Evolutionary conservation across 495 filamentous ascomycete genomes (phyloP).

Genomic region (Ascodesmis nigricans): DNA sequence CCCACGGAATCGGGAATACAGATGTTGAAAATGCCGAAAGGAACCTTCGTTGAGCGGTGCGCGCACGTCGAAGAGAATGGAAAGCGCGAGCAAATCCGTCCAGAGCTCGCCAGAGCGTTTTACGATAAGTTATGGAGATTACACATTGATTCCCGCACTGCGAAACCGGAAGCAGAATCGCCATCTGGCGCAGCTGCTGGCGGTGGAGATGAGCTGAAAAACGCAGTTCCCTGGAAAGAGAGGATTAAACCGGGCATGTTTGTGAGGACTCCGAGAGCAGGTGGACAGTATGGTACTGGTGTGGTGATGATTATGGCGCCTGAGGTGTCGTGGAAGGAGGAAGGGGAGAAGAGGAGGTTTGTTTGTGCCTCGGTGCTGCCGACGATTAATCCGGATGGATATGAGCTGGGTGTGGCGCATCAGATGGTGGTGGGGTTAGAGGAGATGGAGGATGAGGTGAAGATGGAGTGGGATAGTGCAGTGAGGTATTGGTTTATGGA

Average conservation of each 20-base stretch:
- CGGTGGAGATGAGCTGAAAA: not conserved
- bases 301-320: slow-evolving; percentile 4
- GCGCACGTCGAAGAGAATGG: slow-evolving; percentile 12
- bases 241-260: slow-evolving; percentile 24
- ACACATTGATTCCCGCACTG: slow-evolving; percentile 20
- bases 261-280: slow-evolving; percentile 5
- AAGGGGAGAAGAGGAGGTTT: slow-evolving; percentile 7
- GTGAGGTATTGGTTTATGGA: slow-evolving; percentile 25
- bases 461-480: slow-evolving; percentile 25
- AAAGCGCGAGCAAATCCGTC: not conserved
- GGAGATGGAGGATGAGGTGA: slow-evolving; percentile 23
- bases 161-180: slow-evolving; percentile 8
- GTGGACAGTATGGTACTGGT: not conserved
- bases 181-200: not conserved
- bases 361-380: slow-evolving; percentile 20
- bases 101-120: slow-evolving; percentile 22
- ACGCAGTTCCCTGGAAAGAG: slow-evolving; percentile 16
- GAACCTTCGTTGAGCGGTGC: slow-evolving; percentile 15
- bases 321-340: not conserved
- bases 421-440: slow-evolving; percentile 19
- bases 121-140: slow-evolving; percentile 22
- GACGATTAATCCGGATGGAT: slow-evolving; percentile 19
- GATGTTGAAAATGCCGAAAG: slow-evolving; percentile 8
- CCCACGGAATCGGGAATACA: slow-evolving; percentile 8
- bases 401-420: slow-evolving; percentile 21